Evolutionary conservation across 345 rosid genomes (phyloP).

Genomic region (Tarenaya hassleriana): DNA sequence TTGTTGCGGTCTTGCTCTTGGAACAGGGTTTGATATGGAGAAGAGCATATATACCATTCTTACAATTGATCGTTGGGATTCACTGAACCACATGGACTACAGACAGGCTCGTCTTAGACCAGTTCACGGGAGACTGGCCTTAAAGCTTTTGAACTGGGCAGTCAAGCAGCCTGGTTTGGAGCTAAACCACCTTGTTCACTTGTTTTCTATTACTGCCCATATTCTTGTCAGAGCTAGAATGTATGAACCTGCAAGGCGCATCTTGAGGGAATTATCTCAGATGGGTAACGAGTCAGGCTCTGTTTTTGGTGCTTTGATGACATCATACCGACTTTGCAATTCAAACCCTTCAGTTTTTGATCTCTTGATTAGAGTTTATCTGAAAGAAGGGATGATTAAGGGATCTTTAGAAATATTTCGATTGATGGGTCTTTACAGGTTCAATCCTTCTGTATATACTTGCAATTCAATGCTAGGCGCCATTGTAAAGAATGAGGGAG

Average conservation of each 20-base stretch:
- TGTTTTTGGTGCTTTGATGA: constrained; percentile 62
- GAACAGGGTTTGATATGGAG: constrained; percentile 46
- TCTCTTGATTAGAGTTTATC: constrained; percentile 59
- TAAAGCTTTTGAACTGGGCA: constrained; percentile 75
- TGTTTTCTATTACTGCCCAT: constrained; percentile 57
- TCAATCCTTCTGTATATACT: constrained; percentile 61
- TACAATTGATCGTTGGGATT: constrained; percentile 81
- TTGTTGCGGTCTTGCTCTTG: constrained; percentile 1
- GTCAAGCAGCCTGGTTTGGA: constrained; percentile 65
- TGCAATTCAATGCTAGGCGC: constrained; percentile 61
- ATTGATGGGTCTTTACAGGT: constrained; percentile 58
- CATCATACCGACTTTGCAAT: constrained; percentile 65
- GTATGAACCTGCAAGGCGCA: constrained; percentile 55
- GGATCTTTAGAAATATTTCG: constrained; percentile 54
- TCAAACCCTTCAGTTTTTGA: constrained; percentile 92
- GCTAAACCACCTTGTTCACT: constrained; percentile 44
- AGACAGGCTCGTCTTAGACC: constrained; percentile 57
- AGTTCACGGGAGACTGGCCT: constrained; percentile 82
- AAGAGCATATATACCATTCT: constrained; percentile 66
- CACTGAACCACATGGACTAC: constrained; percentile 77
- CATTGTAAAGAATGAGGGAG: constrained; percentile 41
- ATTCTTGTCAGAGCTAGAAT: constrained; percentile 79
- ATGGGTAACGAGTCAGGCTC: constrained; percentile 41
- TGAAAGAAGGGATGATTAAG: constrained; percentile 48
- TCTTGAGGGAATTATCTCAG: constrained; percentile 46